phyloP scores from a whole-genome alignment of 1,284 basidiomycete genomes.

The Ustilago loliicola region DNA sequence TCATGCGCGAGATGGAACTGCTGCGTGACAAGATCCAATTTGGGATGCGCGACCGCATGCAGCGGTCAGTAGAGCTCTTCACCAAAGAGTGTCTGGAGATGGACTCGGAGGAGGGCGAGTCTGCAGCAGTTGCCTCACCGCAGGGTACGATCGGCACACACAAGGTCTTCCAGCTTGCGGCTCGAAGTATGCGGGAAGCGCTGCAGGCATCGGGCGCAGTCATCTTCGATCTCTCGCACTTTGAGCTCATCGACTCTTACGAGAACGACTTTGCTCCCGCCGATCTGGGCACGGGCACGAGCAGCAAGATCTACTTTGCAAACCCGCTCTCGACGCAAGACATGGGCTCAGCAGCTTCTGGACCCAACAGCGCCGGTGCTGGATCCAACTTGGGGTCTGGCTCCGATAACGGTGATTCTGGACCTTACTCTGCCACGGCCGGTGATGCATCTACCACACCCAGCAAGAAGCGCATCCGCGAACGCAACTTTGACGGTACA shows the following conservation, averaged over 20 bases:
- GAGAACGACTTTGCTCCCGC: conserved; percentile 73
- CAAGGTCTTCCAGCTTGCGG: conserved; percentile 74
- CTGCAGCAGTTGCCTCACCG: conserved; percentile 24
- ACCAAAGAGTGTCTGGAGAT: conserved; percentile 94
- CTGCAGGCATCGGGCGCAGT: conserved; percentile 91
- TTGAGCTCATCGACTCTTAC: conserved; percentile 85
- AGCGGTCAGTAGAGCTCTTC: conserved; percentile 94
- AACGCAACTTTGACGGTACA: conserved; percentile 54
- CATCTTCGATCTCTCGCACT: conserved; percentile 90
- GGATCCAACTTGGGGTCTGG: conserved; percentile 5
- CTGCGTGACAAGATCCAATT: conserved; percentile 96
- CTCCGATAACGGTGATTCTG: conserved; percentile 9
- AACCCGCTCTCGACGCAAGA: conserved; percentile 44
- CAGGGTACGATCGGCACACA: conserved; percentile 40
- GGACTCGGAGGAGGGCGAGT: conserved; percentile 74
- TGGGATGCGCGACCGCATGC: conserved; percentile 88
- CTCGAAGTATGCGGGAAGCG: conserved; percentile 86
- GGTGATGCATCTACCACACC: conserved; percentile 7
- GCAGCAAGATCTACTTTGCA: conserved; percentile 64
- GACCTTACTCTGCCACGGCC: neutral
- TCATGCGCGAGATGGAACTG: conserved; percentile 95
- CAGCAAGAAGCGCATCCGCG: conserved; percentile 19
- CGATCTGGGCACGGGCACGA: conserved; percentile 59
- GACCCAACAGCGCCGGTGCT: neutral
- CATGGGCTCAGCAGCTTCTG: conserved; percentile 22